Evolutionary conservation across 179 eudicot genomes (phyloP), one percentile per base, ranked within the genome.

Genomic region (Amaranthus tricolor): DNA sequence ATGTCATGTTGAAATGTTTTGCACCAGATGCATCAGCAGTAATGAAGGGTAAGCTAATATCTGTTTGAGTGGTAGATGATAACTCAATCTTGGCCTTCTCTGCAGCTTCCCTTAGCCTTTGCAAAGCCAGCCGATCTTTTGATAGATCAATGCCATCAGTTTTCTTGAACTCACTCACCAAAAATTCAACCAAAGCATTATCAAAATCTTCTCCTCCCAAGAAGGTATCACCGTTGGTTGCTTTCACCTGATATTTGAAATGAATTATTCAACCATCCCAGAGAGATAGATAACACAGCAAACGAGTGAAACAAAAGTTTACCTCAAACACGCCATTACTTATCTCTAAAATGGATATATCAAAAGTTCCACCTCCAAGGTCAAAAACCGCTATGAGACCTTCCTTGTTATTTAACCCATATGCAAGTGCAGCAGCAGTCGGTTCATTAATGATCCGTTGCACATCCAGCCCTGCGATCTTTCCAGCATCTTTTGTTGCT

Each of bases 381-480:
- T 82, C 85, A 63, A 82, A 82, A 62, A 82, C 85, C 12, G 85
- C 85, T n/a, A 82, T 82, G 24, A 79, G 66, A n/a, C 85, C 82
- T 68, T 82, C 85, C 71, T 82, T 82, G 72, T 82, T 82, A 66
- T 73, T 82, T 58, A 76, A 45, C 66, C 85, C 85, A 9, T 82
- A 82, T 51, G 85, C 81, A 75, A 82, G 82, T 31, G 85, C 85
- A 54, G 82, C 85, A 49, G 82, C 85, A 48, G 85, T 82, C 17
- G 85, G 84, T 72, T 81, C 80, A 66, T 80, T 80, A 31, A 80
- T 80, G 31, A 80, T 80, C 16, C 83, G 45, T 54, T 80, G 76
- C 40, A 80, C 83, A 71, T 76, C 76, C 17, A 80, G 79, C 63
- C 79, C 79, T 9, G 79, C 76, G 61, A 80, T 80, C 68, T 69